A percentile compares a stretch with the other conserved stretches of the same genome.
phyloP scores from a whole-genome alignment of 179 eudicot species.

The Beta lomatogona region DNA sequence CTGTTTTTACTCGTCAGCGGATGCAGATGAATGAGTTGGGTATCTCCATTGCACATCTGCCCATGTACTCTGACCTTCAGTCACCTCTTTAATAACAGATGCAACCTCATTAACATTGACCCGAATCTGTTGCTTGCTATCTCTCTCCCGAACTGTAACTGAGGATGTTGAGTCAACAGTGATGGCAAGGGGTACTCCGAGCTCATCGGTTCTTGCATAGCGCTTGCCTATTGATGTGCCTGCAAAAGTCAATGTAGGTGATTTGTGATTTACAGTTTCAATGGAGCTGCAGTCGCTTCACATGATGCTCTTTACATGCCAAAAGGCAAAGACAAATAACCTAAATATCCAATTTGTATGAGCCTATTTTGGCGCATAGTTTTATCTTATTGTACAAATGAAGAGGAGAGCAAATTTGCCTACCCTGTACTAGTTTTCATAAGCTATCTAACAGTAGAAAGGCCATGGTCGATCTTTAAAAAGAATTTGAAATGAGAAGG shows the following conservation, averaged over 20 bases:
- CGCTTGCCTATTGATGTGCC: conserved; percentile 93
- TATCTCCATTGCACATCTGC: conserved; percentile 60
- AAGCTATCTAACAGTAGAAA: not conserved
- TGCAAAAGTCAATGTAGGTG: conserved; percentile 24
- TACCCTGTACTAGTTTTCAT: not conserved
- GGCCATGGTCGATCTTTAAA: not conserved
- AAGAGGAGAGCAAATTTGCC: too few species aligned
- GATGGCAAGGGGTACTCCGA: conserved; percentile 88
- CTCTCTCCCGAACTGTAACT: conserved; percentile 83
- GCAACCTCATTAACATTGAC: conserved; percentile 72
- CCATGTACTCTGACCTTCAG: conserved; percentile 85
- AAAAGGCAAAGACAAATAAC: not conserved
- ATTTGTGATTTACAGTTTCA: not conserved
- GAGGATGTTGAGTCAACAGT: conserved; percentile 75
- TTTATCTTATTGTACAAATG: not conserved
- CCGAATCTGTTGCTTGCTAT: conserved; percentile 85
- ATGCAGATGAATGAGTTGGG: conserved; percentile 64
- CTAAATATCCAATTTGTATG: not conserved
- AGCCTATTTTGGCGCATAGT: not conserved
- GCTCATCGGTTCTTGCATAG: conserved; percentile 89
- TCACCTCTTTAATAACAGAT: conserved; percentile 68
- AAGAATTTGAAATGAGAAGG: not conserved
- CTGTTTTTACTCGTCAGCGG: conserved; percentile 21
- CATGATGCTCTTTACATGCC: not conserved
- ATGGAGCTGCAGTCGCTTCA: not conserved